phyloP scores from a whole-genome alignment of 768 basidiomycete genomes.

The Auriscalpium orientale region DNA sequence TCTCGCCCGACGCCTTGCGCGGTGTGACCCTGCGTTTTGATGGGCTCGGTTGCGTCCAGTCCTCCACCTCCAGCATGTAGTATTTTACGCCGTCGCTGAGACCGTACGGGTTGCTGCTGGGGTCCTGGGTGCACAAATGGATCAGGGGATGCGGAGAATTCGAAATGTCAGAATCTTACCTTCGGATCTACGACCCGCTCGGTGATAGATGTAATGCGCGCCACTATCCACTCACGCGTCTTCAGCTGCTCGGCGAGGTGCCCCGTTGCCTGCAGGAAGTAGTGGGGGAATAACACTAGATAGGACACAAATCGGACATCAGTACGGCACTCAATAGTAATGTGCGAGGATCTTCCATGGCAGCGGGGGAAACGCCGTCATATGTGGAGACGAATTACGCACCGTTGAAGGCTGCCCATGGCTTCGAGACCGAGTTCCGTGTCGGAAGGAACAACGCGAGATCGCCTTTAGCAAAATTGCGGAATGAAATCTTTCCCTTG shows the following conservation, averaged over 20 bases:
- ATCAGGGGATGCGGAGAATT: neutral
- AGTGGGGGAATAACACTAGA: conserved; percentile 91
- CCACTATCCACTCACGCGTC: conserved; percentile 91
- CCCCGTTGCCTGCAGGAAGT: conserved; percentile 86
- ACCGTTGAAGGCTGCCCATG: conserved; percentile 99
- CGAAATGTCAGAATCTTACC: conserved; percentile 34
- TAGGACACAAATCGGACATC: conserved; percentile 27
- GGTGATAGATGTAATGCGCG: conserved; percentile 80
- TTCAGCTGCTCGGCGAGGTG: conserved; percentile 85
- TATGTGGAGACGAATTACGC: conserved; percentile 16
- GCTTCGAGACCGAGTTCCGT: conserved; percentile 84
- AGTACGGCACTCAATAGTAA: conserved; percentile 8
- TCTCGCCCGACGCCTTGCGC: conserved; percentile 41
- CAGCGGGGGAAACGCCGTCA: neutral
- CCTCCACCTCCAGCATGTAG: conserved; percentile 89
- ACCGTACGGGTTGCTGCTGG: conserved; percentile 81
- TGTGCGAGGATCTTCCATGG: neutral
- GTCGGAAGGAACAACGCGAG: conserved; percentile 94
- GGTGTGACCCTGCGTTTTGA: conserved; percentile 52
- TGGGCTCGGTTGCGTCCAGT: conserved; percentile 74
- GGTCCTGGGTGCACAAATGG: conserved; percentile 43
- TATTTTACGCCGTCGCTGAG: conserved; percentile 86
- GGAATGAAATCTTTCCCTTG: conserved; percentile 92
- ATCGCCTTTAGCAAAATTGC: conserved; percentile 93
- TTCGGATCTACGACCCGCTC: conserved; percentile 78